Percentiles rank a stretch among this genome's conserved stretches.
phyloP scores from a whole-genome alignment of 371 early-diverging fungal genomes.

The Gilbertella persicaria region DNA sequence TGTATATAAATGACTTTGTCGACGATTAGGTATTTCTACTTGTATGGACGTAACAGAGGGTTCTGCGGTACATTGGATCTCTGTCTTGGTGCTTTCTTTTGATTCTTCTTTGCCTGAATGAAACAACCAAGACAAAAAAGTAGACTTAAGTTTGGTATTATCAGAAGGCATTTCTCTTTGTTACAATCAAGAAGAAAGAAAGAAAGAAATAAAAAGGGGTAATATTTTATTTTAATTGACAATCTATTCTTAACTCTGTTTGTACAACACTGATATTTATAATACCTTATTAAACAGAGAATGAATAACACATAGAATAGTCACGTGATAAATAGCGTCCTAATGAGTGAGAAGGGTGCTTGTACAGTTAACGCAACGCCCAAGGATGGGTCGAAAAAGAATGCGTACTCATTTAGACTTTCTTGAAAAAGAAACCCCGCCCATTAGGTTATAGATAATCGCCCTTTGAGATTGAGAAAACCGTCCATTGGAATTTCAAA shows the following conservation, averaged over 20 bases:
- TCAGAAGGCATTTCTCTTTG: neutral
- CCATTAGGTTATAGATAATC: too few species aligned
- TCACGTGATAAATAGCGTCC: too few species aligned
- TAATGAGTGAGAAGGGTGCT: too few species aligned
- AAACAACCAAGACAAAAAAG: constrained; percentile 14
- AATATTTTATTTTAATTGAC: neutral
- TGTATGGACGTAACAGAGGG: neutral
- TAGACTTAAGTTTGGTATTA: neutral
- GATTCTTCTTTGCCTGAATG: neutral
- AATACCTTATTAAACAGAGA: too few species aligned
- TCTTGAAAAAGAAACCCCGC: too few species aligned
- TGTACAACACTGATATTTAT: too few species aligned
- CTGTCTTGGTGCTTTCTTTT: neutral
- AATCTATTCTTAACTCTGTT: neutral
- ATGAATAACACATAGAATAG: too few species aligned
- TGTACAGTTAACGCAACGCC: too few species aligned
- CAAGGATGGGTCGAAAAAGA: too few species aligned
- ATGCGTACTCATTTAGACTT: too few species aligned
- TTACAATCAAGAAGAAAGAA: neutral
- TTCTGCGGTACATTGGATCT: neutral
- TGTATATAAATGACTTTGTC: constrained; percentile 23
- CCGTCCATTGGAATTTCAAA: too few species aligned
- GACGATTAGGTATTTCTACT: constrained; percentile 17
- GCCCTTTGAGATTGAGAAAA: too few species aligned
- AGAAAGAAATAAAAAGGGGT: neutral